These are phyloP conservation scores for Plasmodium vinckei DNA, from an alignment of 169 alveolate genomes.

Conservation along the genomic window DNA sequence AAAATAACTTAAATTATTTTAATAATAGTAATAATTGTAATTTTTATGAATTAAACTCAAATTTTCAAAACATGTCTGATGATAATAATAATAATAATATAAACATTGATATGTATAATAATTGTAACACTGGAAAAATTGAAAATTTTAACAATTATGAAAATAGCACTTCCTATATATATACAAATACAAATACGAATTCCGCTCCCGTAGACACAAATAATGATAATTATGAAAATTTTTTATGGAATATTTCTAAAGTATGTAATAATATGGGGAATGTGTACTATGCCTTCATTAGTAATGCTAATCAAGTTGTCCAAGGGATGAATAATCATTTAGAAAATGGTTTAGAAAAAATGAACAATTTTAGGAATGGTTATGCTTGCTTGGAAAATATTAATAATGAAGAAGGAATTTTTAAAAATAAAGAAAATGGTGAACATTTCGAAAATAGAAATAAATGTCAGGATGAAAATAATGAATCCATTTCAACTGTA, in stretches of 20 bases:
- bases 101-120: neutral
- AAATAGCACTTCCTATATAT: neutral
- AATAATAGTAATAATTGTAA: neutral
- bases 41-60: neutral
- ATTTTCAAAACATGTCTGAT: conserved; percentile 1
- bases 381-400: neutral
- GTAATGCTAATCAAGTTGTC: no score
- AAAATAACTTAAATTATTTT: neutral
- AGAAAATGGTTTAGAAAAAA: neutral
- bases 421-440: no score
- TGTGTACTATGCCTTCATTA: no score
- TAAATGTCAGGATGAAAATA: no score
- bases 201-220: neutral
- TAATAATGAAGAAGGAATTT: neutral
- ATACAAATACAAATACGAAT: neutral
- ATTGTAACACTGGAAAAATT: neutral
- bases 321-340: neutral
- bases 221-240: neutral
- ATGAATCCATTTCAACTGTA: no score
- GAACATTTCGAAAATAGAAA: no score
- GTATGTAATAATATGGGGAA: no score
- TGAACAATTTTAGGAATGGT: neutral
- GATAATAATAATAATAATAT: conserved; percentile 1
- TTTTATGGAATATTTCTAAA: no score
- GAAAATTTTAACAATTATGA: neutral